These are phyloP conservation scores for Cardamine resedifolia DNA, from an alignment of 345 rosid species.

Conservation along the genomic window DNA sequence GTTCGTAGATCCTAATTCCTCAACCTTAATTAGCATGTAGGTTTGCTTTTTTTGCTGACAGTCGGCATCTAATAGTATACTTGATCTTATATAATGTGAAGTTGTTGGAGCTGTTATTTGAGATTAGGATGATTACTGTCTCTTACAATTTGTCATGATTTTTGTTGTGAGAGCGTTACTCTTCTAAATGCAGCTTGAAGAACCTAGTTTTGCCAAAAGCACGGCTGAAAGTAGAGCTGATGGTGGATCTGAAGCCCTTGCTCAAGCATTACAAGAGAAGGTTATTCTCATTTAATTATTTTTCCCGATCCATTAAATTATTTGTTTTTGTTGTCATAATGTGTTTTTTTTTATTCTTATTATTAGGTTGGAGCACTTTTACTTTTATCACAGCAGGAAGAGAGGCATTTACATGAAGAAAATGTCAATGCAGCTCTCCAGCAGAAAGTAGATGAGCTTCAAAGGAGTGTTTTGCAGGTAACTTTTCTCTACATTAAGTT, in stretches of 20 bases:
- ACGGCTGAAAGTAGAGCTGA: slow-evolving; percentile 41
- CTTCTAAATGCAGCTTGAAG: slow-evolving; percentile 46
- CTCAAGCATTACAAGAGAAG: slow-evolving; percentile 91
- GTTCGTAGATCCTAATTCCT: neutral
- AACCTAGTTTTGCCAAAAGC: slow-evolving; percentile 24
- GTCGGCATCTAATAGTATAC: slow-evolving; percentile 3
- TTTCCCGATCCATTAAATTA: neutral
- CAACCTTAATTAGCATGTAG: neutral
- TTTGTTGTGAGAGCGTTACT: slow-evolving; percentile 5
- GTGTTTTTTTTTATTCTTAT: slow-evolving; percentile 20
- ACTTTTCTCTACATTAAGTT: slow-evolving; percentile 13
- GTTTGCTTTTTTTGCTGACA: neutral
- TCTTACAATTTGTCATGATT: neutral
- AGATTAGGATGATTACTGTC: slow-evolving; percentile 2
- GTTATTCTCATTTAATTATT: slow-evolving; percentile 29
- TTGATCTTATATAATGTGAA: slow-evolving; percentile 4
- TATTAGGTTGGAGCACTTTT: slow-evolving; percentile 75
- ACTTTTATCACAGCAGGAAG: slow-evolving; percentile 94
- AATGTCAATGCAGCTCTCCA: slow-evolving; percentile 83
- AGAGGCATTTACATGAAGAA: slow-evolving; percentile 86
- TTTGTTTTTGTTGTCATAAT: slow-evolving; percentile 2
- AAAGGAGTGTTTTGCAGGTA: slow-evolving; percentile 84
- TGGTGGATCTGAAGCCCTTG: slow-evolving; percentile 56
- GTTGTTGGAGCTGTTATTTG: slow-evolving; percentile 9
- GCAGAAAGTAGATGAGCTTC: slow-evolving; percentile 85